Evolutionary conservation across 139 green algal species (phyloP).

Genomic region (Marvania coccoides): DNA sequence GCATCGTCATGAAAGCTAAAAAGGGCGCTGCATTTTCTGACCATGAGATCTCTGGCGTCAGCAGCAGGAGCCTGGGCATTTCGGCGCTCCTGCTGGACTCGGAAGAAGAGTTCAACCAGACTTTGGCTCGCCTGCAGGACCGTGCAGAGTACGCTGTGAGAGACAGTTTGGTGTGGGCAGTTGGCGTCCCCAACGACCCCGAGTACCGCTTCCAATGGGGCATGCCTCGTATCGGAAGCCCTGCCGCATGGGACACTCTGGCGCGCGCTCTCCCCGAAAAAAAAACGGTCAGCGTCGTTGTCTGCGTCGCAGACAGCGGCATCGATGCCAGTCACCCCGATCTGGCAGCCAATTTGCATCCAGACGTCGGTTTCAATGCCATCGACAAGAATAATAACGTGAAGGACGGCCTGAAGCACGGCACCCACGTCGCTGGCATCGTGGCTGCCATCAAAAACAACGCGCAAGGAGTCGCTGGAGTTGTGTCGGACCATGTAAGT

Average conservation of each 20-base stretch:
- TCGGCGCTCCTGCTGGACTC: too few relatives aligned
- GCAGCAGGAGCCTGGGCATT: too few relatives aligned
- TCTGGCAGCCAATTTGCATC: neutral
- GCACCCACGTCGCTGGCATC: constrained; percentile 13
- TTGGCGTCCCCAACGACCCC: neutral
- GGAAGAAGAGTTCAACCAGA: too few relatives aligned
- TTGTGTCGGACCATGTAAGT: neutral
- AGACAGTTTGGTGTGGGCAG: neutral
- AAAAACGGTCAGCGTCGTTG: neutral
- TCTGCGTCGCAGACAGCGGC: constrained; percentile 3
- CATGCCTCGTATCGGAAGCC: neutral
- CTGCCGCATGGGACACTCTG: neutral
- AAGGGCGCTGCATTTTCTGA: too few relatives aligned
- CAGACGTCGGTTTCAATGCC: neutral
- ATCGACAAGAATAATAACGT: neutral
- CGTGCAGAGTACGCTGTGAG: neutral
- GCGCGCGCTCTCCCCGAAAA: neutral
- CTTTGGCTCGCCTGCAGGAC: too few relatives aligned
- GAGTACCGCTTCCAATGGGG: neutral
- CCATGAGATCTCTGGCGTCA: too few relatives aligned
- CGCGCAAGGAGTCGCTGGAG: neutral
- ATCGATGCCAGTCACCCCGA: constrained; percentile 6
- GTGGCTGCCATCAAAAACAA: constrained; percentile 1
- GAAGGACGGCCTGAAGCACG: constrained; percentile 1
- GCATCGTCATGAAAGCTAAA: too few relatives aligned